Conservation (phyloP, 2,329 filamentous ascomycete genomes). For the Pleomassaria siparia region DNA sequence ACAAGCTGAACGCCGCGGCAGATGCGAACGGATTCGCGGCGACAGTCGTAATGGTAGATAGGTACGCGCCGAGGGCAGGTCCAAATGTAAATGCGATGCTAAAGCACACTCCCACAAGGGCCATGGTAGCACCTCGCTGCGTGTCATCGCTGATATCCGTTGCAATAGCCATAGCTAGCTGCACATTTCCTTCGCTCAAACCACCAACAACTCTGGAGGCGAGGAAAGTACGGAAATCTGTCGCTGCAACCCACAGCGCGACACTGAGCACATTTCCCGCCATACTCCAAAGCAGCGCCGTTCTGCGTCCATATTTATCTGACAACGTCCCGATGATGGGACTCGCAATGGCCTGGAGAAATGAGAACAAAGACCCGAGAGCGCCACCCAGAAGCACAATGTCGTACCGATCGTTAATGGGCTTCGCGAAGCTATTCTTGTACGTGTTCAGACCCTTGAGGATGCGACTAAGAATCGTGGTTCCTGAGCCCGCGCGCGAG, state of each 20-base stretch:
- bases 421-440: slow-evolving; percentile 87
- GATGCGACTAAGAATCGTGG: slow-evolving; percentile 75
- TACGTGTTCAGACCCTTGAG: slow-evolving; percentile 86
- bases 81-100: slow-evolving; percentile 97
- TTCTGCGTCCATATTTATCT: slow-evolving; percentile 83
- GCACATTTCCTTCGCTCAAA: slow-evolving; percentile 93
- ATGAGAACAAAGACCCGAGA: slow-evolving; percentile 87
- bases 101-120: slow-evolving; percentile 93
- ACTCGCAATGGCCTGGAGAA: slow-evolving; percentile 89
- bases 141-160: slow-evolving; percentile 90
- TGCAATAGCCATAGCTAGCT: slow-evolving; percentile 93
- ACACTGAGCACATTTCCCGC: slow-evolving; percentile 89
- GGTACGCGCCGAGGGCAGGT: slow-evolving; percentile 83
- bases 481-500: slow-evolving; percentile 47
- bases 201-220: slow-evolving; percentile 91
- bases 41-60: slow-evolving; percentile 76
- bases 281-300: slow-evolving; percentile 89
- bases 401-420: slow-evolving; percentile 95
- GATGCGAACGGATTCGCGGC: slow-evolving; percentile 91
- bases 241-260: slow-evolving; percentile 88
- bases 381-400: slow-evolving; percentile 94
- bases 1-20: slow-evolving; percentile 83
- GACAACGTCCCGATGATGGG: slow-evolving; percentile 88
- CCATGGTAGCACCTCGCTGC: slow-evolving; percentile 88
- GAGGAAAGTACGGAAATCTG: slow-evolving; percentile 93